Base-by-base conservation (phyloP, 2,329 filamentous ascomycete genomes). In the Scortechinia acanthostroma region DNA sequence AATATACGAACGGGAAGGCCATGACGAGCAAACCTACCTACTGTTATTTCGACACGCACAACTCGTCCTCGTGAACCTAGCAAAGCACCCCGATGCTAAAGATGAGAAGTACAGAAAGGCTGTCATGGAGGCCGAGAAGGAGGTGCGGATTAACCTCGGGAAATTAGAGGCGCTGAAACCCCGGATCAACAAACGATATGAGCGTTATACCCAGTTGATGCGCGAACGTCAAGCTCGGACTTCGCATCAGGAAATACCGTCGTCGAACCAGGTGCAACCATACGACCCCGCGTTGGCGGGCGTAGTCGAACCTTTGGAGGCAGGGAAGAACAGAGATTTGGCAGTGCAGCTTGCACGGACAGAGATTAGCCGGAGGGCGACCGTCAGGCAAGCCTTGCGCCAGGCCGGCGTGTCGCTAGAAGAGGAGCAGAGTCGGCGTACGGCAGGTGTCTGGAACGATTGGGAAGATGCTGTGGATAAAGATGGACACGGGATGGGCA, bases 21-120 rank as follows among this genome's bases (percentile, higher is more conserved):
- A 96, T 63, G 80, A 89, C 51, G 80, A 90, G 54, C 86, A 93
- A 58, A 88, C 91, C 3, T 98, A 95, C 62, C 76, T 96, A 45
- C 80, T 97, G 48, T 77, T 95, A n/a, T 88, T 93, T 59, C 83
- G 93, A 53, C 90, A 95, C 65, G 89, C 89, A 6, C 76, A 84
- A 45, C 80, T 98, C n/a, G 78, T 95, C 20, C 69, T 95, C 21
- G 77, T 88, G 4, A 76, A 85, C 45, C 71, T 98, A 5, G 74
- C 78, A 0, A 74, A 69, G 1, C 93, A 97, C 54, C 90, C 91
- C 1, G 80, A 93, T 46, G 79, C 79, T 4, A 78, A 84, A 25
- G 82, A 80, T 5, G 77, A 78, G 42, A 77, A 73, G 45, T 74
- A 80, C 2, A 76, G 91, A 20, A 71, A 61, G n/a, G 58, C 64